Conservation (phyloP, 768 basidiomycete species). For the Leucosporidium creatinivorum region DNA sequence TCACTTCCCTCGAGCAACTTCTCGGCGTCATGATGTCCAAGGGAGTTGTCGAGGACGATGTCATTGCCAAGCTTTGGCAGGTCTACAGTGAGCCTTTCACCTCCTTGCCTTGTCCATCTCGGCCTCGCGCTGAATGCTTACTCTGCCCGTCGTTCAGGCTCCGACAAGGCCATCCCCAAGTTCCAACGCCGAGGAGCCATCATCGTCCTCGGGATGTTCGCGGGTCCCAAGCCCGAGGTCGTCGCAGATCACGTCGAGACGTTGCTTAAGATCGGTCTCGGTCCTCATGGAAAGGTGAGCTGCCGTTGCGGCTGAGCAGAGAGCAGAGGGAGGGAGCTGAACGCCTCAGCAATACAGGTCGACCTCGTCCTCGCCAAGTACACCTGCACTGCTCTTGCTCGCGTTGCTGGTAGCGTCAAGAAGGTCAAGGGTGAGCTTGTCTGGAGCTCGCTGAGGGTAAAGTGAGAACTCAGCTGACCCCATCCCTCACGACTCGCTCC, state of each 20-base stretch:
- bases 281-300: conserved; percentile 68
- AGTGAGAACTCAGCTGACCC: neutral
- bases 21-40: conserved; percentile 95
- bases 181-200: conserved; percentile 88
- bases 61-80: conserved; percentile 88
- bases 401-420: conserved; percentile 88
- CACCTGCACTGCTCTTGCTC: conserved; percentile 84
- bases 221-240: conserved; percentile 67
- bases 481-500: neutral
- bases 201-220: conserved; percentile 95
- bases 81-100: conserved; percentile 66
- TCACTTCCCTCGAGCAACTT: conserved; percentile 93
- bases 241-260: conserved; percentile 76
- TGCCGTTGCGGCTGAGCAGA: neutral
- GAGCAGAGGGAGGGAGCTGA: neutral
- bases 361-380: conserved; percentile 87
- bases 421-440: conserved; percentile 75
- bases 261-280: conserved; percentile 79
- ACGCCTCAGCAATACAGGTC: conserved; percentile 48
- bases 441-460: neutral
- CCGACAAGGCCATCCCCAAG: conserved; percentile 63
- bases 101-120: neutral
- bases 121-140: neutral
- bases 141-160: conserved; percentile 49
- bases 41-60: conserved; percentile 69